phyloP scores from a whole-genome alignment of 768 basidiomycete species.

The Pulveroboletus ravenelii region DNA sequence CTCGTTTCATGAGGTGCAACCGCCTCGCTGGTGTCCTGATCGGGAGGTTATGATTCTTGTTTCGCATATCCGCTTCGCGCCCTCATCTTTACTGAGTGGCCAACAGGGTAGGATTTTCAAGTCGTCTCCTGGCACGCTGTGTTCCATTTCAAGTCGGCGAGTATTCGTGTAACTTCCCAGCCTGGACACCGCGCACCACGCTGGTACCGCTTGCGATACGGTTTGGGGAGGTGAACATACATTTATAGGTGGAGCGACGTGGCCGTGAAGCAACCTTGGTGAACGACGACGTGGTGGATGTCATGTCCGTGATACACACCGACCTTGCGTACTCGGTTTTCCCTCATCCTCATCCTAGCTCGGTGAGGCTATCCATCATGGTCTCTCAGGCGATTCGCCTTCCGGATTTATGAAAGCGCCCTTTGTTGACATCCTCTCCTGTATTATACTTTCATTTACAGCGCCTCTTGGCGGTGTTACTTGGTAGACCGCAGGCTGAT shows the following conservation, averaged over 20 bases:
- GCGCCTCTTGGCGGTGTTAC: background rate
- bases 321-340: constrained; percentile 2
- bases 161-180: background rate
- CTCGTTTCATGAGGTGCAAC: constrained; percentile 14
- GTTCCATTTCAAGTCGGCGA: background rate
- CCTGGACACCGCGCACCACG: constrained; percentile 9
- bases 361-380: background rate
- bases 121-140: constrained; percentile 5
- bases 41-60: background rate
- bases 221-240: constrained; percentile 18
- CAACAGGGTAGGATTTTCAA: constrained; percentile 2
- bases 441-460: background rate
- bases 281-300: constrained; percentile 13
- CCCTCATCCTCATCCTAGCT: background rate
- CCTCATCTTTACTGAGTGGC: background rate
- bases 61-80: constrained; percentile 1
- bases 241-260: constrained; percentile 11
- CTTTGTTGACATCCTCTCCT: constrained; percentile 4
- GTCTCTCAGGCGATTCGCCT: constrained; percentile 14
- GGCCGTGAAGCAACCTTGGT: constrained; percentile 5
- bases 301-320: constrained; percentile 26
- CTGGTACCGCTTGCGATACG: constrained; percentile 19
- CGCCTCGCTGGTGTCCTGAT: constrained; percentile 5
- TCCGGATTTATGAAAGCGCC: background rate
- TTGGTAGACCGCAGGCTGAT: background rate